Evolutionary conservation across 2,329 filamentous ascomycete species (phyloP).

Genomic region (Macrophomina pseudophaseolina): DNA sequence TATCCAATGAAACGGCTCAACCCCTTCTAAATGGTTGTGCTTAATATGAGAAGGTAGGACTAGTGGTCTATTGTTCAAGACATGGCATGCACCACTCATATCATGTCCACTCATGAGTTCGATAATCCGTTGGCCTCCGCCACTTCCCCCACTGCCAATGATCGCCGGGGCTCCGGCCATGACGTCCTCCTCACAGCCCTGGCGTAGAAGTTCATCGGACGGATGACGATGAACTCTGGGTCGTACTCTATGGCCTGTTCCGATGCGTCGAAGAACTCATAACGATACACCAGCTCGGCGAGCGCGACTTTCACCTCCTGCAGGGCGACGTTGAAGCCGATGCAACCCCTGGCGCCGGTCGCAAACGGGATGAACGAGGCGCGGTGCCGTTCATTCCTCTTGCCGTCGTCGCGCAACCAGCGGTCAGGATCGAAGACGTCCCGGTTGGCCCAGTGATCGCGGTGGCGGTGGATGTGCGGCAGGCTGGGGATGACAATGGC

Average conservation of each 20-base stretch:
- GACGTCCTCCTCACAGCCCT: slow-evolving; percentile 53
- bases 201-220: slow-evolving; percentile 60
- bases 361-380: slow-evolving; percentile 64
- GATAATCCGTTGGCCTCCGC: too few relatives aligned
- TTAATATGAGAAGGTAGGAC: too few relatives aligned
- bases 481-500: neutral
- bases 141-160: too few relatives aligned
- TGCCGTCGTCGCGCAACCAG: neutral
- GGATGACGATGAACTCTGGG: slow-evolving; percentile 61
- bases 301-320: slow-evolving; percentile 64
- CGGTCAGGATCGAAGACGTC: neutral
- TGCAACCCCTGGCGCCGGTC: slow-evolving; percentile 60
- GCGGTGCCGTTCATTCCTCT: slow-evolving; percentile 32
- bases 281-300: slow-evolving; percentile 62
- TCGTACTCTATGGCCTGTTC: slow-evolving; percentile 60
- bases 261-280: slow-evolving; percentile 56
- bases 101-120: too few relatives aligned
- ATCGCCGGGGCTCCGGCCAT: slow-evolving; percentile 45
- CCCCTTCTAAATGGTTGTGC: too few relatives aligned
- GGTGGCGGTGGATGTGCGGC: neutral
- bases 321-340: slow-evolving; percentile 67
- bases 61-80: too few relatives aligned
- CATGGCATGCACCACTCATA: too few relatives aligned
- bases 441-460: neutral
- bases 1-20: too few relatives aligned